Percentiles rank a stretch among this genome's conserved stretches.
phyloP scores from a whole-genome alignment of 75 land plant species.

The Cryptomeria japonica region DNA sequence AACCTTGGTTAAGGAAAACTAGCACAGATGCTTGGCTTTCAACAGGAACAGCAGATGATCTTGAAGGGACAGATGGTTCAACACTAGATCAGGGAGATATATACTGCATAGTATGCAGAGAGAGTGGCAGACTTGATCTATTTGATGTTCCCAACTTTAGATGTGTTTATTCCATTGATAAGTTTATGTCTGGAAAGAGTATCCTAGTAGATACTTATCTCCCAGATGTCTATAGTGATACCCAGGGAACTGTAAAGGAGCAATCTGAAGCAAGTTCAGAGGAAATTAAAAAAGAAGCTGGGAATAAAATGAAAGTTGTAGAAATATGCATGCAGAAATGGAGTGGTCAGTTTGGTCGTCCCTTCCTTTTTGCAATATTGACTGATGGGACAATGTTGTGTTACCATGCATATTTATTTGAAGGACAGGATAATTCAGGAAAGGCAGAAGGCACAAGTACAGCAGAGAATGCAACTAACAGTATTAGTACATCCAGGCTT shows the following conservation, averaged over 20 bases:
- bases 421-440: slow-evolving; percentile 53
- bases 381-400: slow-evolving; percentile 92
- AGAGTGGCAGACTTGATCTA: slow-evolving; percentile 80
- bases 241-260: slow-evolving; percentile 13
- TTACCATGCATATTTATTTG: slow-evolving; percentile 90
- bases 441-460: slow-evolving; percentile 37
- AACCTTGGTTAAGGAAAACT: slow-evolving; percentile 89
- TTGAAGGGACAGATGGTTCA: slow-evolving; percentile 68
- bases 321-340: slow-evolving; percentile 90
- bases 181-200: slow-evolving; percentile 75
- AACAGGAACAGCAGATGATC: slow-evolving; percentile 61
- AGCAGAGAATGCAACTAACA: slow-evolving; percentile 17
- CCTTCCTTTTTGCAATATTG: slow-evolving; percentile 79
- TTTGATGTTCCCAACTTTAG: slow-evolving; percentile 86
- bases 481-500: slow-evolving; percentile 56
- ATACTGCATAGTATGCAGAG: slow-evolving; percentile 84
- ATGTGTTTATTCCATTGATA: slow-evolving; percentile 78
- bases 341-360: slow-evolving; percentile 79
- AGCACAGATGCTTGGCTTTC: slow-evolving; percentile 93
- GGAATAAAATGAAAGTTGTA: slow-evolving; percentile 54
- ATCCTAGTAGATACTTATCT: slow-evolving; percentile 58
- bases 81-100: slow-evolving; percentile 73
- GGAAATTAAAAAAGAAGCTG: slow-evolving; percentile 43
- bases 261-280: slow-evolving; percentile 27
- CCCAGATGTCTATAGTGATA: slow-evolving; percentile 19